These are phyloP conservation scores for Candolleomyces eurysporus DNA, from an alignment of 768 basidiomycete species.

Conservation along the genomic window DNA sequence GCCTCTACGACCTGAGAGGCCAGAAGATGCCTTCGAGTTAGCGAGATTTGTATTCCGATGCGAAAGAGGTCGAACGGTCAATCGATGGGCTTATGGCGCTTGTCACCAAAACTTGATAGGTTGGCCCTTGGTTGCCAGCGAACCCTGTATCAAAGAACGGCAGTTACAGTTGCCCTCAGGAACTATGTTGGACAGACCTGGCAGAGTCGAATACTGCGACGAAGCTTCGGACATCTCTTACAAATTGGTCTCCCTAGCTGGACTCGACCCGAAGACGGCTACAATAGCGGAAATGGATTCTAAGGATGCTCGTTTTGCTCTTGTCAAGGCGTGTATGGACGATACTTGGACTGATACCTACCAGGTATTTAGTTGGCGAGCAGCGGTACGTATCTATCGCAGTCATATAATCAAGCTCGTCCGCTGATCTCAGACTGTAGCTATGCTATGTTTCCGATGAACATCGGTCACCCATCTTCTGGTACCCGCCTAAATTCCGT, in stretches of 20 bases:
- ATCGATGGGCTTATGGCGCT: background rate
- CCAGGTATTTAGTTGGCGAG: background rate
- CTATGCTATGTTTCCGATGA: background rate
- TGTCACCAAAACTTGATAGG: background rate
- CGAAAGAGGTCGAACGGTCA: background rate
- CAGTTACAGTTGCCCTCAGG: background rate
- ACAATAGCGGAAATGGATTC: background rate
- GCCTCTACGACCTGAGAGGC: too few species aligned
- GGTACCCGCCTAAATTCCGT: background rate
- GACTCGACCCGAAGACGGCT: background rate
- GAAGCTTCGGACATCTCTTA: background rate
- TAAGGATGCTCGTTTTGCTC: background rate
- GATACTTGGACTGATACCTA: background rate
- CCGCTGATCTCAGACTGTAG: background rate
- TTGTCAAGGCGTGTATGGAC: background rate
- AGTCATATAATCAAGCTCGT: background rate
- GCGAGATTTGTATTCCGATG: background rate
- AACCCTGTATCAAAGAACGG: background rate
- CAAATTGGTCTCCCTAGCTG: background rate
- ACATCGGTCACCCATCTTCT: background rate
- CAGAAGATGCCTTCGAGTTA: background rate
- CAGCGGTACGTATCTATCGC: background rate
- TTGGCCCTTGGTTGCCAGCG: background rate
- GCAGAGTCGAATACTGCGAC: background rate
- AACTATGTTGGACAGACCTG: background rate